Percentiles rank a stretch among this genome's conserved stretches.
These are phyloP conservation scores for Termitomyces eurrhizus DNA, from an alignment of 768 basidiomycete genomes.

Conservation along the genomic window DNA sequence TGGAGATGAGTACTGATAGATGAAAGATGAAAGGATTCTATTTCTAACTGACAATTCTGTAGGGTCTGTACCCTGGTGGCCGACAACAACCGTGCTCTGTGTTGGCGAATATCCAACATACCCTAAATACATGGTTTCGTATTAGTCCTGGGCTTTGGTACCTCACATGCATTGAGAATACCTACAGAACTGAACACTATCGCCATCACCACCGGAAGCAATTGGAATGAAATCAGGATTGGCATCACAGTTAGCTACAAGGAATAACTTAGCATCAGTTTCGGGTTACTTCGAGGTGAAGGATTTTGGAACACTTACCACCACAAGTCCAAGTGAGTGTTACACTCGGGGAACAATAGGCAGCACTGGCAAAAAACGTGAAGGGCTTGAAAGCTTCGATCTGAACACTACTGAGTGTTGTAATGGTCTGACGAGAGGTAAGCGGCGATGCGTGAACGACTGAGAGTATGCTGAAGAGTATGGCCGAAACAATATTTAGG, in stretches of 20 bases:
- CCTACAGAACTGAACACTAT: conserved; percentile 35
- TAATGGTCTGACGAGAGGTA: conserved; percentile 20
- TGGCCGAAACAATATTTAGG: neutral
- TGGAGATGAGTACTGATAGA: neutral
- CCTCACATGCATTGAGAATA: neutral
- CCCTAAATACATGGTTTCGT: conserved; percentile 7
- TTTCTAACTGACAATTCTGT: conserved; percentile 27
- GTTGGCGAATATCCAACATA: conserved; percentile 27
- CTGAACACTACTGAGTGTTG: conserved; percentile 28
- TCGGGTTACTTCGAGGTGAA: neutral
- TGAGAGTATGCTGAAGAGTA: neutral
- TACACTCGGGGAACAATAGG: conserved; percentile 32
- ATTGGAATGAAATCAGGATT: conserved; percentile 44
- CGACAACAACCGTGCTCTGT: conserved; percentile 34
- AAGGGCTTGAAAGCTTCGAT: conserved; percentile 35
- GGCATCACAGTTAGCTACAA: conserved; percentile 40
- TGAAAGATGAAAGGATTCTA: neutral
- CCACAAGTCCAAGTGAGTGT: conserved; percentile 47
- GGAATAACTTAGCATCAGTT: neutral
- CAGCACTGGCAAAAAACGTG: conserved; percentile 39
- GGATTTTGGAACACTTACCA: conserved; percentile 15
- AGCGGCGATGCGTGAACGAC: conserved; percentile 2
- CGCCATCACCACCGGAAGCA: conserved; percentile 48
- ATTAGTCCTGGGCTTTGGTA: neutral
- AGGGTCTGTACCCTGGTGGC: conserved; percentile 40